phyloP scores from a whole-genome alignment of 2,329 filamentous ascomycete genomes.

The Colletotrichum tanaceti region DNA sequence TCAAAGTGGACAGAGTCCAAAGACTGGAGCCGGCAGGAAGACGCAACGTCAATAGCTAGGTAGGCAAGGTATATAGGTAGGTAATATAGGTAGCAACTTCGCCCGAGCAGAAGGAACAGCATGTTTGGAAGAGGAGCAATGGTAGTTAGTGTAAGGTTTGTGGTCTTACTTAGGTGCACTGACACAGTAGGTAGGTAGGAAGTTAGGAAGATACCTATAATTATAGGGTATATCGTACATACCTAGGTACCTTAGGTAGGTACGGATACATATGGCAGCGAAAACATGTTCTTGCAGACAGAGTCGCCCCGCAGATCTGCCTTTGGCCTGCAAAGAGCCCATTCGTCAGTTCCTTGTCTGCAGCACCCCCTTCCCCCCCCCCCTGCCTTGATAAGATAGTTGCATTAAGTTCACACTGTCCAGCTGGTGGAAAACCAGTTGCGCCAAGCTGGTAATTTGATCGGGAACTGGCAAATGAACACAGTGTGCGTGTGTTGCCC shows the following conservation, averaged over 20 bases:
- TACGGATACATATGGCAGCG: too few species aligned
- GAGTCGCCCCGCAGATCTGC: constrained; percentile 36
- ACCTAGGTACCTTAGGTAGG: too few species aligned
- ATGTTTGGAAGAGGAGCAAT: too few species aligned
- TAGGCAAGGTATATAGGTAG: too few species aligned
- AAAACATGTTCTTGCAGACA: background rate
- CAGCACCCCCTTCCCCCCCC: too few species aligned
- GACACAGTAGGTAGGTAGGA: too few species aligned
- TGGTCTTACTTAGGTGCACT: too few species aligned
- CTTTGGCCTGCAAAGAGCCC: constrained; percentile 12
- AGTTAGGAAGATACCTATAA: too few species aligned
- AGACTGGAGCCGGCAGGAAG: constrained; percentile 18
- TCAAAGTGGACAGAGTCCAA: constrained; percentile 18
- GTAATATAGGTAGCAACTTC: background rate
- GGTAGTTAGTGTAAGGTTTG: too few species aligned
- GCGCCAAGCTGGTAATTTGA: constrained; percentile 23
- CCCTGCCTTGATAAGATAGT: constrained; percentile 26
- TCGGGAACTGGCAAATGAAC: background rate
- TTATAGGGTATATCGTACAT: too few species aligned
- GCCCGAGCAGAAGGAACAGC: background rate
- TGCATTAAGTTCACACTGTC: constrained; percentile 25
- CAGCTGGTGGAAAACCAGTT: background rate
- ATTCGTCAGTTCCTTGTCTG: constrained; percentile 21
- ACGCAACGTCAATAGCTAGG: background rate
- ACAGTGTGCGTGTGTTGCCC: background rate